Base-by-base conservation (phyloP, 225 moss, liverwort and hornwort species). In the Asterella californica region DNA sequence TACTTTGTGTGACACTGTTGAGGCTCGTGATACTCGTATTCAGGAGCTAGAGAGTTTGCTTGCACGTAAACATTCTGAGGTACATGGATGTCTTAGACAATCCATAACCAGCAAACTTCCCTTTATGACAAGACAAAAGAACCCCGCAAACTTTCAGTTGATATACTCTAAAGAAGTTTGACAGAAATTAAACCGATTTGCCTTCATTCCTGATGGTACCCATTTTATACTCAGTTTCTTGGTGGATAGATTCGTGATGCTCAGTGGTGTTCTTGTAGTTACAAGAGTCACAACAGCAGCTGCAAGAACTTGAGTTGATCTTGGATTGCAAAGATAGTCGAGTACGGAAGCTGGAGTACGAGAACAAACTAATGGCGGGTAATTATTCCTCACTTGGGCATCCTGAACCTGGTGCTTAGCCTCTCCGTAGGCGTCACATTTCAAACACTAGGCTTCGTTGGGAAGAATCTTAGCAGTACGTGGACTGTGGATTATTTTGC, bases 291-390 rank as follows among this genome's bases (percentile, higher is more conserved):
- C 93, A 93, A 78, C 91, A 92, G 53, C 92, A 91, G 21, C 76
- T 91, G 66, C 91, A 94, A 85, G 93, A 97, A 83, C 57, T 97
- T 49, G 94, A 97, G 79, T 82, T 94, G 82, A 90, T 90, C 66
- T 82, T 97, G 90, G 96, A 97, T 83, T 84, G 93, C 77, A 97
- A 94, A 86, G 94, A 92, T 76, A 90, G 91, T 76, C 92, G 87
- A 45, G 90, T 97, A 70, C 88, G 96, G 45, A 97, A 94, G 86
- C 88, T 97, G 83, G 96, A 97, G 71, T 97, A 94, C 73, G 96
- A 97, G 77, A 88, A 90, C 71, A 94, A 93, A 83, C 83, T 97
- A 42, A 71, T 94, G 85, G 77, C 91, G 76, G 96, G 96, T 97
- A 85, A 70, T 7, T 21, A 8, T 59, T 79, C 14, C 29, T n/a